Evolutionary conservation across 2,329 filamentous ascomycete species (phyloP).

Genomic region (Botrytis squamosa): DNA sequence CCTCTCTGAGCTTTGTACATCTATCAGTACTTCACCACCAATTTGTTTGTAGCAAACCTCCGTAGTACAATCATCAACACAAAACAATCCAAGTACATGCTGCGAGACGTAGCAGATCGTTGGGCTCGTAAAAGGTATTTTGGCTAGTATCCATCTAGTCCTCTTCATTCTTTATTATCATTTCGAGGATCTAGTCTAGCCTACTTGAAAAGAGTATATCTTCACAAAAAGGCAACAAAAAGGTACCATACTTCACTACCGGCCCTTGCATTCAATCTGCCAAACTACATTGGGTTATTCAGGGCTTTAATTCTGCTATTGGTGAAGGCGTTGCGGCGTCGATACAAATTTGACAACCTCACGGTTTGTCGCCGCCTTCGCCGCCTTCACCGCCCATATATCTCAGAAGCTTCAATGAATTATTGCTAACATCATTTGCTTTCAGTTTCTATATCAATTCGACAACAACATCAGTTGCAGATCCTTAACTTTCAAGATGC

Average conservation of each 20-base stretch:
- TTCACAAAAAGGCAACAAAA: slow-evolving; percentile 18
- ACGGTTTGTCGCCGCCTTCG: background rate
- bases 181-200: slow-evolving; percentile 6
- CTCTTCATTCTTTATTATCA: slow-evolving; percentile 18
- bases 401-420: slow-evolving; percentile 5
- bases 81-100: slow-evolving; percentile 46
- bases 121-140: slow-evolving; percentile 48
- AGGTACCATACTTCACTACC: slow-evolving; percentile 6
- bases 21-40: background rate
- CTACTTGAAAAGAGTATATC: slow-evolving; percentile 2
- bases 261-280: background rate
- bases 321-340: slow-evolving; percentile 6
- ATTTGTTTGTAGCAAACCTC: background rate
- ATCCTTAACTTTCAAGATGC: slow-evolving; percentile 62
- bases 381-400: background rate
- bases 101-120: slow-evolving; percentile 51
- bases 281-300: background rate
- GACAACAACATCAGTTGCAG: slow-evolving; percentile 4
- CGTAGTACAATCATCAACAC: background rate
- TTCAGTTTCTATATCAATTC: slow-evolving; percentile 11
- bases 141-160: slow-evolving; percentile 38
- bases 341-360: slow-evolving; percentile 3
- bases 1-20: background rate
- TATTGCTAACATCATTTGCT: slow-evolving; percentile 20
- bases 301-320: background rate